phyloP scores from a whole-genome alignment of 345 rosid species.

The Diplotaxis tenuifolia region DNA sequence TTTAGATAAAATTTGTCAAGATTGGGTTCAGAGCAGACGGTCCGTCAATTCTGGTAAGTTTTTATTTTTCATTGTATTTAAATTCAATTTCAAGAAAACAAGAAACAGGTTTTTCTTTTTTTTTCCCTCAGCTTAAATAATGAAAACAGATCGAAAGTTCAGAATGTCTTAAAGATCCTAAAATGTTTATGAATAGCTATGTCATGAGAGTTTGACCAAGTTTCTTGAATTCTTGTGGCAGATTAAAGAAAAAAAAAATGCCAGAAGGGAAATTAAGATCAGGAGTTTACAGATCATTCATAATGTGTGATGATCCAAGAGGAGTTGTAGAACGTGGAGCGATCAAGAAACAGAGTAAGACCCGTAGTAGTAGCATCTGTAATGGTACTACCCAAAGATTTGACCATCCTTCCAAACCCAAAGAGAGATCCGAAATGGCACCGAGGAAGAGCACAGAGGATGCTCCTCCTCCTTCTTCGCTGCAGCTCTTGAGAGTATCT shows the following conservation, averaged over 20 bases:
- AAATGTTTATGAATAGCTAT: background rate
- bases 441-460: constrained; percentile 30
- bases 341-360: constrained; percentile 56
- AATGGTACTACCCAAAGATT: constrained; percentile 7
- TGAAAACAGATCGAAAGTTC: constrained; percentile 14
- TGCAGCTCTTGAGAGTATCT: constrained; percentile 75
- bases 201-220: constrained; percentile 19
- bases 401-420: constrained; percentile 16
- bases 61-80: constrained; percentile 3
- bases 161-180: background rate
- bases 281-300: constrained; percentile 71
- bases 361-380: constrained; percentile 36
- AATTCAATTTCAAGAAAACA: background rate
- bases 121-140: background rate
- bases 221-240: constrained; percentile 11
- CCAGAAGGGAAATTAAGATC: constrained; percentile 58
- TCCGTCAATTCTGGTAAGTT: constrained; percentile 17
- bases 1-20: background rate
- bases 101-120: background rate
- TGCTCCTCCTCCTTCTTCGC: constrained; percentile 38
- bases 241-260: constrained; percentile 40
- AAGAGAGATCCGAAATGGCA: constrained; percentile 36
- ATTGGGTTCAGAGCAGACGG: constrained; percentile 2
- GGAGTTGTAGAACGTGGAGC: constrained; percentile 83
- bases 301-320: constrained; percentile 81